A percentile compares a stretch with the other conserved stretches of the same genome.
These are phyloP conservation scores for Insectozyma bohioensis DNA, from an alignment of 1,139 yeast species.

Conservation along the genomic window DNA sequence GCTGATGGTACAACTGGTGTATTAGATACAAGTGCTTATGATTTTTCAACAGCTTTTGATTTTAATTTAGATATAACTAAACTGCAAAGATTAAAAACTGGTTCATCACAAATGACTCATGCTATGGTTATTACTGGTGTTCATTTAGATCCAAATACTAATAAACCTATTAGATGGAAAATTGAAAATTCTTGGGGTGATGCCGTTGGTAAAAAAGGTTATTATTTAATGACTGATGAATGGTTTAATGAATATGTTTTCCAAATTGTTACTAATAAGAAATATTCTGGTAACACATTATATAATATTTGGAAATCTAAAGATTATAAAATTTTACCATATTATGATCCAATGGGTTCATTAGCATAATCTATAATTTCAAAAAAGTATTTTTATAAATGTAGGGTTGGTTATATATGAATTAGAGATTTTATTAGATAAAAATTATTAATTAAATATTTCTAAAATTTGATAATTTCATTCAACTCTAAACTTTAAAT, in stretches of 20 bases:
- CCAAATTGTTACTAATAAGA: slow-evolving; percentile 71
- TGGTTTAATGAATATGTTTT: slow-evolving; percentile 83
- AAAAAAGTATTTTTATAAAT: no score
- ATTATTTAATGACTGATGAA: slow-evolving; percentile 76
- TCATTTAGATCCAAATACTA: slow-evolving; percentile 43
- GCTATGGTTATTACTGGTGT: slow-evolving; percentile 83
- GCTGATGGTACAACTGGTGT: slow-evolving; percentile 60
- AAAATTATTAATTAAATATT: no score
- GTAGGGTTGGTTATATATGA: no score
- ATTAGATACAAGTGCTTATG: slow-evolving; percentile 69
- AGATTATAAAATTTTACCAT: slow-evolving; percentile 61
- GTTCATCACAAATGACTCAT: slow-evolving; percentile 72
- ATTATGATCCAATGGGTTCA: slow-evolving; percentile 88
- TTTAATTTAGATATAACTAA: slow-evolving; percentile 48
- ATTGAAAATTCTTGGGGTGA: slow-evolving; percentile 90
- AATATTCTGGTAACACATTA: slow-evolving; percentile 45
- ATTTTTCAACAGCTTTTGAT: slow-evolving; percentile 64
- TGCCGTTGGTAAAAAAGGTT: slow-evolving; percentile 71
- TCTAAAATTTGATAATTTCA: no score
- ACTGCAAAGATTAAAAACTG: slow-evolving; percentile 55
- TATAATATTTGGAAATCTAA: slow-evolving; percentile 50
- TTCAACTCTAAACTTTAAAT: no score
- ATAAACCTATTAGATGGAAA: slow-evolving; percentile 69
- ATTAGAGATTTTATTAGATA: no score
- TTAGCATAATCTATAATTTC: no score